These are phyloP conservation scores for Sporothrix curviconia DNA, from an alignment of 2,329 filamentous ascomycete genomes.

Conservation along the genomic window DNA sequence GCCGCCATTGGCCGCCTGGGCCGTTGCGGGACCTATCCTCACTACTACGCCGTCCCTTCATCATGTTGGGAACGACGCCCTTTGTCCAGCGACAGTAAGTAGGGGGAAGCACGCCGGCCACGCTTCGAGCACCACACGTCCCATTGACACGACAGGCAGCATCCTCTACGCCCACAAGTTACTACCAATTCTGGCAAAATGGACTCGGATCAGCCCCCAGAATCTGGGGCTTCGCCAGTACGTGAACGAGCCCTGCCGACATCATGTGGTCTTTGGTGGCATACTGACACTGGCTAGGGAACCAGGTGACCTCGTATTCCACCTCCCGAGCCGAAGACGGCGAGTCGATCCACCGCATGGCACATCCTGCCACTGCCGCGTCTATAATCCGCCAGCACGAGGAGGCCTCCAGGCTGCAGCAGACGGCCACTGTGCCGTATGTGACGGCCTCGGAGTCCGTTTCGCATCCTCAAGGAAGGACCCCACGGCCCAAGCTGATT, in stretches of 20 bases:
- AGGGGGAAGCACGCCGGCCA: slow-evolving; percentile 27
- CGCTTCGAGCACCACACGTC: background rate
- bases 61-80: slow-evolving; percentile 53
- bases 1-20: slow-evolving; percentile 52
- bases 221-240: slow-evolving; percentile 79
- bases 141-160: slow-evolving; percentile 52
- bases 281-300: slow-evolving; percentile 43
- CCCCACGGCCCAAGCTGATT: slow-evolving; percentile 54
- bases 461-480: slow-evolving; percentile 58
- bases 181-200: slow-evolving; percentile 64
- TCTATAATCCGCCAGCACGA: slow-evolving; percentile 81
- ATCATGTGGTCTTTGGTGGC: slow-evolving; percentile 3
- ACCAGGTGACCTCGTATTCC: slow-evolving; percentile 80
- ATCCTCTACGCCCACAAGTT: slow-evolving; percentile 79
- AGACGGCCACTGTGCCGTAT: slow-evolving; percentile 42
- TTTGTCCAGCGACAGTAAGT: slow-evolving; percentile 74
- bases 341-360: slow-evolving; percentile 76
- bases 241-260: slow-evolving; percentile 24
- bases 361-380: slow-evolving; percentile 73
- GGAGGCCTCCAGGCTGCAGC: slow-evolving; percentile 47
- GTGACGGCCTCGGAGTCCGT: slow-evolving; percentile 53
- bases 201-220: slow-evolving; percentile 66
- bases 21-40: slow-evolving; percentile 35
- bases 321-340: slow-evolving; percentile 65
- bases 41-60: slow-evolving; percentile 33